Evolutionary conservation across 1,139 yeast genomes (phyloP).

Genomic region (Spencermartinsiella ligniputridi): DNA sequence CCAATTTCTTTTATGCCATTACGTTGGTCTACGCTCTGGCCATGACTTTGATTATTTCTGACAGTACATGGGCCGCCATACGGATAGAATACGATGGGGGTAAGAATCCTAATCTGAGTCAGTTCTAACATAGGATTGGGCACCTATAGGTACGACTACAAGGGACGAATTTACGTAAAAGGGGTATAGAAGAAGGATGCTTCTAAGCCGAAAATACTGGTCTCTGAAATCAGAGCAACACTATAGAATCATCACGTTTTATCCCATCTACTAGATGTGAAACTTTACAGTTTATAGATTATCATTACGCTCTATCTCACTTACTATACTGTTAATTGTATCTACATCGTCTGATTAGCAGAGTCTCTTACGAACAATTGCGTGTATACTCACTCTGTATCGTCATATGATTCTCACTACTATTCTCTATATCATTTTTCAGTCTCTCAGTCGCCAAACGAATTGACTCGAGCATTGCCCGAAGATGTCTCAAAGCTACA

Average conservation of each 20-base stretch:
- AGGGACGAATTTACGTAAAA: too few relatives aligned
- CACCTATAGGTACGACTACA: too few relatives aligned
- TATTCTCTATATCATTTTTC: conserved; percentile 26
- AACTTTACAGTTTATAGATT: neutral
- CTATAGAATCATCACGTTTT: too few relatives aligned
- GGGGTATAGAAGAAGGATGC: too few relatives aligned
- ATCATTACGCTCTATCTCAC: neutral
- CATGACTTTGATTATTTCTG: conserved; percentile 64
- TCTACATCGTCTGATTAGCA: conserved; percentile 3
- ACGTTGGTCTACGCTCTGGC: conserved; percentile 77
- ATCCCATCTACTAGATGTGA: too few relatives aligned
- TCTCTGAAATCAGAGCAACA: too few relatives aligned
- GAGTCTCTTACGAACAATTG: neutral
- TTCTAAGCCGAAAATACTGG: too few relatives aligned
- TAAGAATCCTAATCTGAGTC: conserved; percentile 25
- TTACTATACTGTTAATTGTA: neutral
- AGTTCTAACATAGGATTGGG: conserved; percentile 17
- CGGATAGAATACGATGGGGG: conserved; percentile 64
- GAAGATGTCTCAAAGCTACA: conserved; percentile 10
- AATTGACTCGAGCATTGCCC: conserved; percentile 25
- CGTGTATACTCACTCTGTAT: conserved; percentile 14
- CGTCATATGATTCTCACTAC: conserved; percentile 20
- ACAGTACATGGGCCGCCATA: conserved; percentile 77
- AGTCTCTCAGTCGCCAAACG: conserved; percentile 22
- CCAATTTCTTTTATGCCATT: conserved; percentile 93